phyloP scores from a whole-genome alignment of 345 rosid species.

The Eucalyptus marginata region DNA sequence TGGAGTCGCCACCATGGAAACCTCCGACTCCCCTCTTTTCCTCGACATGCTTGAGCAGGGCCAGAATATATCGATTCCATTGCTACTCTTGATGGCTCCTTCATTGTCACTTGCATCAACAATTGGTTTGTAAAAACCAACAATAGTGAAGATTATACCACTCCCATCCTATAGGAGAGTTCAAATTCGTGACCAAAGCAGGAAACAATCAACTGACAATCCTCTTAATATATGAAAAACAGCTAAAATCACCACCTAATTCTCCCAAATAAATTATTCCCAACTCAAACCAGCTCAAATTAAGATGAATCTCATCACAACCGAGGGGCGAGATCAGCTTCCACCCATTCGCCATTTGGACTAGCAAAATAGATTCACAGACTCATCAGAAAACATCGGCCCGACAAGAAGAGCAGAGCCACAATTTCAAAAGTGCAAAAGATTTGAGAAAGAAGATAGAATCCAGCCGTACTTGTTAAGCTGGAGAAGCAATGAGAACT shows the following conservation, averaged over 20 bases:
- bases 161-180: neutral
- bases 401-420: neutral
- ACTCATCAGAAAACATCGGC: neutral
- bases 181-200: neutral
- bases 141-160: neutral
- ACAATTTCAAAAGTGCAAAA: neutral
- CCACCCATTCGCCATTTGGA: neutral
- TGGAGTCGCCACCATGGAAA: slow-evolving; percentile 48
- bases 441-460: neutral
- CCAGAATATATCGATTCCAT: slow-evolving; percentile 58
- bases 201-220: neutral
- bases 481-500: neutral
- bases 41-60: slow-evolving; percentile 46
- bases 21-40: slow-evolving; percentile 68
- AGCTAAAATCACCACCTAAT: neutral
- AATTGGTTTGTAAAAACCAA: neutral
- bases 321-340: neutral
- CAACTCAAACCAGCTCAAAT: neutral
- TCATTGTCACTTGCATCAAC: slow-evolving; percentile 73
- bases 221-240: neutral
- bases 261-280: neutral
- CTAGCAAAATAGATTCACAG: neutral
- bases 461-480: neutral
- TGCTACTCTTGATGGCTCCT: slow-evolving; percentile 75
- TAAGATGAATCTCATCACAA: neutral